Conservation (phyloP, 805 yeast species). For the Starmerella bombicola region DNA sequence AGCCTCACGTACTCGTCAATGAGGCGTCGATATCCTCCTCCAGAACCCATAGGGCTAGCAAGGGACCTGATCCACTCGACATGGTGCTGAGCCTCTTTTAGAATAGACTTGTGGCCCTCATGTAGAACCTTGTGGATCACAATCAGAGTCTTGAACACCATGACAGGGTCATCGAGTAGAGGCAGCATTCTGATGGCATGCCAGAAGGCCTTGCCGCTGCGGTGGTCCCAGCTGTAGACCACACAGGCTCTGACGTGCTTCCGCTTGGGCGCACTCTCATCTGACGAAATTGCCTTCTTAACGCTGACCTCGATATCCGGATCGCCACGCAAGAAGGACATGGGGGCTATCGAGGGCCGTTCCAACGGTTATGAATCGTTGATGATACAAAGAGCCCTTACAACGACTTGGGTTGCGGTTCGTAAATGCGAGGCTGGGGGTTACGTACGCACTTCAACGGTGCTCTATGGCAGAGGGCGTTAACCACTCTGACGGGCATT, state of each 20-base stretch:
- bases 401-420: no score
- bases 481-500: no score
- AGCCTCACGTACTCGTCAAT: conserved; percentile 66
- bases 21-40: conserved; percentile 46
- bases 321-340: conserved; percentile 28
- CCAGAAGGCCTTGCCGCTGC: conserved; percentile 75
- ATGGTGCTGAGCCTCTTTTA: conserved; percentile 69
- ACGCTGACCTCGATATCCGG: conserved; percentile 38
- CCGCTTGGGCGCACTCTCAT: conserved; percentile 86
- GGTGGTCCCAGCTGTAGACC: conserved; percentile 93
- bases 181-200: conserved; percentile 68
- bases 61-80: conserved; percentile 66
- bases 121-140: conserved; percentile 86
- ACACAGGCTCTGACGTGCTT: conserved; percentile 94
- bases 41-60: conserved; percentile 32
- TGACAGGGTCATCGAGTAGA: conserved; percentile 67
- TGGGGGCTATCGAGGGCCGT: no score
- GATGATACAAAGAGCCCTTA: no score
- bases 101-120: conserved; percentile 86
- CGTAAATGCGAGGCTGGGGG: neutral
- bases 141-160: conserved; percentile 73
- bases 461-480: no score
- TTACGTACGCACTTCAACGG: no score
- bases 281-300: conserved; percentile 73
- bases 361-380: no score